Base-by-base conservation (phyloP, 495 filamentous ascomycete species). In the Cercophora sp. region DNA sequence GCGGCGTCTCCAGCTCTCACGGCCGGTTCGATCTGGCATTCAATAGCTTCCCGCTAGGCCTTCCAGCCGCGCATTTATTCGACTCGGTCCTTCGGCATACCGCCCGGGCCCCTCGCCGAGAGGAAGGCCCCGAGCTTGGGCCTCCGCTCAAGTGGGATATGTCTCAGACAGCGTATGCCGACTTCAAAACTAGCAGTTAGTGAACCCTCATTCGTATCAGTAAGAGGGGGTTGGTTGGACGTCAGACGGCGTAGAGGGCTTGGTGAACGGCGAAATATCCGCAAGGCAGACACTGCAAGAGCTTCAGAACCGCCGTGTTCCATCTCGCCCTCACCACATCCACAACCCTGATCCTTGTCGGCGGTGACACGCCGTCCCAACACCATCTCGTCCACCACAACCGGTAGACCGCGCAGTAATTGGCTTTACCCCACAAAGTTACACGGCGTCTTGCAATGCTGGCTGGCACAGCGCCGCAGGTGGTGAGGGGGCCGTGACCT, bases 321-420 rank as follows among this genome's bases (percentile, higher is more conserved):
- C 15, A 25, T 26, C n/a, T n/a, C n/a, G 42, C 26, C 42, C 42
- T 47, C 46, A 48, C 31, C 46, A 36, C 46, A 16, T 32, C 9
- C 46, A 23, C 20, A 48, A 35, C 48, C 36, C 16, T 51, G 48
- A 41, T 41, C 48, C 34, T 31, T 42, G 48, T 40, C 15, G 35
- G 31, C 41, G 35, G 34, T 50, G 47, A 19, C 35, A 40, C 34
- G 23, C 25, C 34, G 16, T 6, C 44, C 19, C 23, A n/a, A 11
- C 43, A 31, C 43, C 5, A 15, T 22, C 23, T 13, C 20, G n/a
- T 19, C n/a, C 37, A 32, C 5, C 39, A 23, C 13, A 15, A 22
- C 19, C 40, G 39, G 13, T 5, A 5, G n/a, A 13, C 43, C 20
- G 46, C 31, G 18, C 46, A 48, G 31, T 48, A 48, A 48, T 46